phyloP scores from a whole-genome alignment of 2,329 filamentous ascomycete species.

The Penicillium sp. region DNA sequence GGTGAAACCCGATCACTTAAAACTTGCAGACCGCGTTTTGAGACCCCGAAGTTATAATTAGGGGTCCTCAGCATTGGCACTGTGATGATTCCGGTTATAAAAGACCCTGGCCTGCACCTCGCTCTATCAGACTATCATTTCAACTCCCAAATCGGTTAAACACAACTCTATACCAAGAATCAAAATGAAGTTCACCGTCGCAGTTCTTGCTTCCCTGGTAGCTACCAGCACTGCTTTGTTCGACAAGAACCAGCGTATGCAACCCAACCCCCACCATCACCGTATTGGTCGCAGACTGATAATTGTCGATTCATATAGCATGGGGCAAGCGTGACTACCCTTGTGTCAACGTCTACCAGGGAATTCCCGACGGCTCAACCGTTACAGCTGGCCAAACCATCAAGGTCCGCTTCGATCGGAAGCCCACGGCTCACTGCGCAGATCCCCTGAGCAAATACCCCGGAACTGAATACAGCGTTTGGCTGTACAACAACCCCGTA shows the following conservation, averaged over 20 bases:
- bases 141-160: not conserved
- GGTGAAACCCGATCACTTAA: constrained; percentile 23
- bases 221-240: constrained; percentile 32
- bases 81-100: constrained; percentile 7
- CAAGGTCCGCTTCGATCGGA: constrained; percentile 31
- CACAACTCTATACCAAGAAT: not conserved
- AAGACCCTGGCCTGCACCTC: not conserved
- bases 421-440: constrained; percentile 27
- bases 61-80: not conserved
- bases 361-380: constrained; percentile 34
- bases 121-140: not conserved
- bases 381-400: constrained; percentile 27
- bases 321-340: constrained; percentile 39
- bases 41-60: constrained; percentile 10
- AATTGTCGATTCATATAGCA: constrained; percentile 16
- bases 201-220: constrained; percentile 26
- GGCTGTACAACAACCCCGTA: constrained; percentile 35
- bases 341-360: constrained; percentile 37
- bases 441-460: constrained; percentile 23
- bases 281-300: not conserved
- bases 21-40: constrained; percentile 1
- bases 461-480: constrained; percentile 27
- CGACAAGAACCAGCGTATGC: constrained; percentile 34
- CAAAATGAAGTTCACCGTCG: constrained; percentile 34
- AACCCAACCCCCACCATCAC: not conserved